Percentiles rank a stretch among this genome's conserved stretches.
Conservation (phyloP, 2,329 filamentous ascomycete genomes). For the Lojkania enalia region DNA sequence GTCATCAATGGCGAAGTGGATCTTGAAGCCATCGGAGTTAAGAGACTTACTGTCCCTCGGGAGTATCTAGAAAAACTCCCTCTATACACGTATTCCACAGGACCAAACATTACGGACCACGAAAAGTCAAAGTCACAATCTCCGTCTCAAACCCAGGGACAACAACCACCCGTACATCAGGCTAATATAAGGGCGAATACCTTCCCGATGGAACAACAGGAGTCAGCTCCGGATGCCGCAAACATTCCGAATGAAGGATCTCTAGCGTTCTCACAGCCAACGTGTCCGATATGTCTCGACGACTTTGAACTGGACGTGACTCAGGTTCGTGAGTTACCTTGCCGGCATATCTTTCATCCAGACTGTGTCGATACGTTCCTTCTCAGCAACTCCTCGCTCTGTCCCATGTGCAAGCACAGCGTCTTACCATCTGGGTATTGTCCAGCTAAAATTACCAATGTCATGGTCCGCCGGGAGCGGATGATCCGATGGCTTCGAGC, state of each 20-base stretch:
- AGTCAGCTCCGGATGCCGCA: slow-evolving; percentile 26
- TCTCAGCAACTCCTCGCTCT: slow-evolving; percentile 76
- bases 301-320: slow-evolving; percentile 72
- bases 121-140: slow-evolving; percentile 23
- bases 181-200: slow-evolving; percentile 7
- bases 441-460: slow-evolving; percentile 64
- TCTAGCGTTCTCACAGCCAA: slow-evolving; percentile 67
- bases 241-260: slow-evolving; percentile 1
- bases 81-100: slow-evolving; percentile 69
- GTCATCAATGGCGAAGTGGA: slow-evolving; percentile 81
- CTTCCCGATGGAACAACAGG: slow-evolving; percentile 16
- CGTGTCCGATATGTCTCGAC: slow-evolving; percentile 88
- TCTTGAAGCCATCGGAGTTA: slow-evolving; percentile 83
- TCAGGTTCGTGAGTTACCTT: slow-evolving; percentile 81
- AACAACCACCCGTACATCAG: slow-evolving; percentile 7
- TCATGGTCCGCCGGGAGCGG: slow-evolving; percentile 82
- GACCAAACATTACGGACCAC: slow-evolving; percentile 5
- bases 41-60: slow-evolving; percentile 74
- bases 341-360: slow-evolving; percentile 90
- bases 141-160: slow-evolving; percentile 14
- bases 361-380: slow-evolving; percentile 90
- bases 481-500: slow-evolving; percentile 65
- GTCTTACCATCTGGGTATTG: slow-evolving; percentile 70
- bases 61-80: slow-evolving; percentile 74
- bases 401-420: slow-evolving; percentile 85